Base-by-base conservation (phyloP, 345 rosid genomes). In the Citrus mangshanensis region DNA sequence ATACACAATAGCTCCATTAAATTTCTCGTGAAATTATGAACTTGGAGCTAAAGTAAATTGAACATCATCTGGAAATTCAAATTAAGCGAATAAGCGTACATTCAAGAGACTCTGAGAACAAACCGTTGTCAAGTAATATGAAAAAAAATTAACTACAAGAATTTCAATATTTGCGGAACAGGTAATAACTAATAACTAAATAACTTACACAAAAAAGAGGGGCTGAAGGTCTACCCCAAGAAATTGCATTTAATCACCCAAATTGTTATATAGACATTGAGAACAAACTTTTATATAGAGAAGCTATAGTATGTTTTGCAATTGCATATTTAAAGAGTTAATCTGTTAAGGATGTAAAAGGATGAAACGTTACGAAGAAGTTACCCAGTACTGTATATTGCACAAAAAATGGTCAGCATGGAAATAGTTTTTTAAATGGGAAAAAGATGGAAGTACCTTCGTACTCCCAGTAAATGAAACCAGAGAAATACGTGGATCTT, bases 401-500 rank as follows among this genome's bases (percentile, higher is more conserved):
- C 22, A 13, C 55, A 68, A 42, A 40, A 73, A 37, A 58, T 12
- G 56, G 28, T 16, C 49, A 68, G 40, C 25, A 75, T 22, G 24
- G 38, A 55, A 65, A 35, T n/a, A 63, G 32, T 55, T 21, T 38
- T 38, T 7, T 30, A 40, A 70, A 70, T 2, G 6, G 40, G 80
- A 42, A 74, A 6, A 60, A 77, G 32, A 70, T 35, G 9, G 22
- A 35, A 49, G 69, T 80, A 96, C 99, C 98, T 89, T 91, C 67
- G 98, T 89, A 85, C 98, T 96, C 76, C 99, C 99, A 7, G 98
- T 94, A 77, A 96, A 94, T 37, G 99, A 94, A 79, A 96, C 94
- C 66, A 96, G 84, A 49, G 94, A 92, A 68, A 96, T 88, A 58
- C 97, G 94, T 2, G 68, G 84, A 84, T 96, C 99, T 72, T 93